Evolutionary conservation across 768 basidiomycete genomes (phyloP), one percentile per base, ranked within the genome.

Genomic region (Leccinum aurantiacum): DNA sequence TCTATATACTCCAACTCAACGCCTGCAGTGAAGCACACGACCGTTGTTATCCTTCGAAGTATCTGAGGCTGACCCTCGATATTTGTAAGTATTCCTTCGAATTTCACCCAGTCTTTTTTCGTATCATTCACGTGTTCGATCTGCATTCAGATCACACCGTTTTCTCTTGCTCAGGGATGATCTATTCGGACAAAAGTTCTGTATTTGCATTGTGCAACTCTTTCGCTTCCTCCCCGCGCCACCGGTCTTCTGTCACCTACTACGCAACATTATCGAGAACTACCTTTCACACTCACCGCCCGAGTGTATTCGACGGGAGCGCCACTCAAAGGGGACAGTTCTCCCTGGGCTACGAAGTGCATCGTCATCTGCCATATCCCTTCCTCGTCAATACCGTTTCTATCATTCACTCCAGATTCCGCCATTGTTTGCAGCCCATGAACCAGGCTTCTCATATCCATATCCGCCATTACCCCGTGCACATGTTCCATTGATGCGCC

Each of bases 101-200:
- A 1, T 1, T 27, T 27, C 27, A 27, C 55, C 38, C 10, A 14
- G 15, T 37, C 60, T 64, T 1, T 58, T 37, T 53, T 59, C 13
- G 3, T 38, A 27, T 22, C 52, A 4, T 58, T 10, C 25, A 9
- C 25, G 27, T 33, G 47, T 15, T 27, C 0, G 15, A 53, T 58
- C 49, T 1, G 0, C 17, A 22, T 4, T 24, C 53, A 54, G 60
- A 70, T 61, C 61, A 38, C 24, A 57, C 44, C 58, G 57, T 17
- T 46, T 46, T 46, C n/a, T 46, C 44, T 22, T n/a, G 44, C 47
- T 37, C 8, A 65, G 91, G 90, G 91, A 95, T 94, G 93, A 95
- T 92, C 91, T 77, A 92, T 91, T 81, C 95, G 93, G 93, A 79
- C 89, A 78, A 89, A 91, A 91, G 92, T 74, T 92, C 93, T 54